Evolutionary conservation across 805 yeast genomes (phyloP), one percentile per base, ranked within the genome.

Genomic region (Zygotorulaspora florentina): DNA sequence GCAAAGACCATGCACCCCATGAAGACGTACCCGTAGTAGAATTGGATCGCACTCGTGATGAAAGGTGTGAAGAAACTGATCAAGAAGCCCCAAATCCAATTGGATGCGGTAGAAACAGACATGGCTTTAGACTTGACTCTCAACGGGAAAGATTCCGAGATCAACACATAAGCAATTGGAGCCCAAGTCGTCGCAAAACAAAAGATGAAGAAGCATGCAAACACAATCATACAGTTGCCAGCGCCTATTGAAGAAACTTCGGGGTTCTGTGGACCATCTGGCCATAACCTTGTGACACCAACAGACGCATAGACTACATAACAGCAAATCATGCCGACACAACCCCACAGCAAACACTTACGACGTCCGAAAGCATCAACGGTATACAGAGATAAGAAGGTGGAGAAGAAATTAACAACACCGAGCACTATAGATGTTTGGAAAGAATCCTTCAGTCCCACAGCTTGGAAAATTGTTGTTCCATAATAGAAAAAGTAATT

Each of bases 141-240:
- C 57, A 81, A 72, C 62, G 87, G 87, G 67, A 76, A 81, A 34
- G 80, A 73, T 65, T 81, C 87, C 31, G 85, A 75, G 31, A 79
- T 74, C 53, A 81, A 79, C 47, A 78, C 78, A 65, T 72, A 81
- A 39, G 75, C 77, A 56, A 77, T 74, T 57, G 86, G 84, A 52
- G 85, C 87, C 87, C 87, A 81, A 20, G 86, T 77, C 39, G 81
- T 75, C 25, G 87, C 87, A 56, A 81, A 81, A 70, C 72, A 79
- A 74, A 80, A 80, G 51, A 81, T 78, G 72, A 72, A 81, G 56
- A 81, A 68, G 70, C 85, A 80, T 18, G 86, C 73, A 53, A 82
- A 72, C 69, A 80, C 77, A 61, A 82, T 80, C 86, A 82, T 79
- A 43, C 78, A 82, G 63, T 79, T 66, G 67, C 87, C 87, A 39